A percentile compares a stretch with the other conserved stretches of the same genome.
phyloP scores from a whole-genome alignment of 306 rosid genomes.

The Psophocarpus tetragonolobus region DNA sequence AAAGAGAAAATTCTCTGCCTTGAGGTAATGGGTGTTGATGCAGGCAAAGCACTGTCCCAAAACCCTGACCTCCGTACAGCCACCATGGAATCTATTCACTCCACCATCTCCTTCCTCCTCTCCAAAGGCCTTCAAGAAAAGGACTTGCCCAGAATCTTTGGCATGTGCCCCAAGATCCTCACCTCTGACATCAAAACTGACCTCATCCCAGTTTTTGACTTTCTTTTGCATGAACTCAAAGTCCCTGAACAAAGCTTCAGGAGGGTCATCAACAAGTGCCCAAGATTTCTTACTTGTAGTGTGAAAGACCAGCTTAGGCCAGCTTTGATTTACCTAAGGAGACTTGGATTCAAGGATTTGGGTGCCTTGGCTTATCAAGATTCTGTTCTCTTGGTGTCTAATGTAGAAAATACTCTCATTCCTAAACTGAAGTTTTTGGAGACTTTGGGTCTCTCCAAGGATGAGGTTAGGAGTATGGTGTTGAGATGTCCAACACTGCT shows the following conservation, averaged over 20 bases:
- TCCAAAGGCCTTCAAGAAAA: constrained; percentile 68
- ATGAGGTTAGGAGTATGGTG: constrained; percentile 61
- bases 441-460: constrained; percentile 57
- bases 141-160: constrained; percentile 76
- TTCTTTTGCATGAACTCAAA: constrained; percentile 56
- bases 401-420: constrained; percentile 68
- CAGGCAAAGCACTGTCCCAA: constrained; percentile 80
- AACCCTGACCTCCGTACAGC: constrained; percentile 68
- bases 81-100: constrained; percentile 62
- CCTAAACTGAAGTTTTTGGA: constrained; percentile 71
- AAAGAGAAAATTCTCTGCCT: constrained; percentile 92
- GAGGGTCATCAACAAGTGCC: constrained; percentile 74
- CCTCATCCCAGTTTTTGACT: constrained; percentile 75
- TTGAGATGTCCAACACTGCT: constrained; percentile 77
- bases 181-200: constrained; percentile 66
- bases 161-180: constrained; percentile 88
- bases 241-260: constrained; percentile 68
- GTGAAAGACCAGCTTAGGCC: constrained; percentile 83
- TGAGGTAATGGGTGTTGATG: constrained; percentile 82
- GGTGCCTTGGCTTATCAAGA: constrained; percentile 70
- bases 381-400: constrained; percentile 73
- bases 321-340: constrained; percentile 61
- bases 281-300: constrained; percentile 78
- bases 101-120: constrained; percentile 68
- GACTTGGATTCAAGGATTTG: constrained; percentile 74